Evolutionary conservation across 495 filamentous ascomycete species (phyloP).

Genomic region (Podospora fimiseda): DNA sequence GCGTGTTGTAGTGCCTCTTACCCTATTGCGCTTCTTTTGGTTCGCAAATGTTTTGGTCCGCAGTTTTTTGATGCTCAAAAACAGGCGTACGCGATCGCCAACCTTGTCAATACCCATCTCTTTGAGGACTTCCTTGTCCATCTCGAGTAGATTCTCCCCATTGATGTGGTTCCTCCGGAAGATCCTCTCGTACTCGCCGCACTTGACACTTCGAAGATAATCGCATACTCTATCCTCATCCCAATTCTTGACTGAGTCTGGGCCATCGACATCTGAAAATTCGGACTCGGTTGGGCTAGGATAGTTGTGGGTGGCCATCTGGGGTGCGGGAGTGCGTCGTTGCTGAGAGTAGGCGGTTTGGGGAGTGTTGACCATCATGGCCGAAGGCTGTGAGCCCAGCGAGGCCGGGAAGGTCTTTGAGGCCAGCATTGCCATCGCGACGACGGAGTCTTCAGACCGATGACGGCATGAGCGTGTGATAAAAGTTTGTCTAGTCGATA

Average conservation of each 20-base stretch:
- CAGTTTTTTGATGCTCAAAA: conserved; percentile 86
- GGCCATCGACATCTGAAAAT: conserved; percentile 69
- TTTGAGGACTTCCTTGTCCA: conserved; percentile 92
- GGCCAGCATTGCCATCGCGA: conserved; percentile 75
- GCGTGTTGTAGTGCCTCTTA: conserved; percentile 36
- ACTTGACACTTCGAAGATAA: conserved; percentile 86
- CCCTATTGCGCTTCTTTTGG: conserved; percentile 79
- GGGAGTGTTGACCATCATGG: conserved; percentile 47
- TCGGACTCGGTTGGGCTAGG: conserved; percentile 89
- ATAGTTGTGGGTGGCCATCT: conserved; percentile 59
- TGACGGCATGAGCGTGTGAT: conserved; percentile 16
- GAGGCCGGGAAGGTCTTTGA: conserved; percentile 70
- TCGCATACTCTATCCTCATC: conserved; percentile 86
- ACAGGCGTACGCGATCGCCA: conserved; percentile 92
- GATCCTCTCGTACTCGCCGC: conserved; percentile 82
- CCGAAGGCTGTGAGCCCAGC: conserved; percentile 50
- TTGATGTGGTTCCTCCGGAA: conserved; percentile 95
- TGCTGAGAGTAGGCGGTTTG: conserved; percentile 47
- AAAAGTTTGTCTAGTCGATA: not conserved
- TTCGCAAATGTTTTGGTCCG: conserved; percentile 77
- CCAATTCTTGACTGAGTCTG: conserved; percentile 63
- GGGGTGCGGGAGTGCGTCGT: conserved; percentile 49
- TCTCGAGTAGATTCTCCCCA: conserved; percentile 91
- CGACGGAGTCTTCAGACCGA: conserved; percentile 11
- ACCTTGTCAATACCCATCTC: conserved; percentile 99